Conservation (phyloP, 306 rosid species). For the Geum urbanum region DNA sequence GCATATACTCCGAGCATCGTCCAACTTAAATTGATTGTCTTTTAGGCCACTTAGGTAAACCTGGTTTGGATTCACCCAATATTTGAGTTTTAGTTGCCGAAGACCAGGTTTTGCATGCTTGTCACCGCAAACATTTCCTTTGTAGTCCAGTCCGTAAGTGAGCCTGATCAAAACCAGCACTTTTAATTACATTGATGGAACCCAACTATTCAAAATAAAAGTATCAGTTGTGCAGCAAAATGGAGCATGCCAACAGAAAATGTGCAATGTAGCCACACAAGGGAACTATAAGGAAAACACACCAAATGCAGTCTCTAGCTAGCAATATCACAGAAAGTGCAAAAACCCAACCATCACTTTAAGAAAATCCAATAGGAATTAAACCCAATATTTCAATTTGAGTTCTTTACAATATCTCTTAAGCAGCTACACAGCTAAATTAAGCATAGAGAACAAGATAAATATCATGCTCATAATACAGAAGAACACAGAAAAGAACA, state of each 20-base stretch:
- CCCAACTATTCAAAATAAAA: neutral
- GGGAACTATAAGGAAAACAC: neutral
- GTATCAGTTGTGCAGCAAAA: neutral
- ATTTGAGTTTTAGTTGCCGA: slow-evolving; percentile 64
- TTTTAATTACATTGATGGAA: slow-evolving; percentile 19
- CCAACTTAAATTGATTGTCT: slow-evolving; percentile 58
- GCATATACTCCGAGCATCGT: slow-evolving; percentile 78
- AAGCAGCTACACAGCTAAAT: neutral
- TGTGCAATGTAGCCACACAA: slow-evolving; percentile 15
- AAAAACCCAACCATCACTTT: neutral
- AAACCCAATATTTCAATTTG: slow-evolving; percentile 14
- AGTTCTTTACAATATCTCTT: slow-evolving; percentile 6
- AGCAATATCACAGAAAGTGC: neutral
- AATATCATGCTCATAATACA: neutral
- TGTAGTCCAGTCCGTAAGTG: slow-evolving; percentile 90
- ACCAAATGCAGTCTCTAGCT: neutral
- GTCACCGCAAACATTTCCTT: slow-evolving; percentile 92
- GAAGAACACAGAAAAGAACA: neutral
- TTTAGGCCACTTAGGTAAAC: slow-evolving; percentile 86
- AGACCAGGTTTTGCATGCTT: slow-evolving; percentile 74
- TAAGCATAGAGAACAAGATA: neutral
- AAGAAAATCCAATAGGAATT: neutral
- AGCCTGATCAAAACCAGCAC: slow-evolving; percentile 53
- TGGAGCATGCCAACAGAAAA: neutral
- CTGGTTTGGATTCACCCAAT: slow-evolving; percentile 93